These are phyloP conservation scores for Plectosphaerella cucumerina DNA, from an alignment of 2,329 filamentous ascomycete genomes.

Conservation along the genomic window DNA sequence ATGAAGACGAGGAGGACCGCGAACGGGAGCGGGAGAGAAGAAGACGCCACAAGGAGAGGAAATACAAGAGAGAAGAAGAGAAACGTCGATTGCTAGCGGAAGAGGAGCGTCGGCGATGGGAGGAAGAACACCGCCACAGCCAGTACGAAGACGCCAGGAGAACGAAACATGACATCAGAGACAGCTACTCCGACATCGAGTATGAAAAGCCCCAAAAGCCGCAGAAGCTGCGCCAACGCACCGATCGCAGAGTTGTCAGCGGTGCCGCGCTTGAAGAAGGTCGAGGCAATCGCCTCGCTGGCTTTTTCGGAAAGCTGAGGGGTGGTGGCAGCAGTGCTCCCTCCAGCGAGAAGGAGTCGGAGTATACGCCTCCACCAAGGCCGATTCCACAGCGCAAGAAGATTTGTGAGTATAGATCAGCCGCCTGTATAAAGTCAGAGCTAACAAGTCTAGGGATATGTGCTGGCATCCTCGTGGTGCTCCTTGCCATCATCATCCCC, in stretches of 20 bases:
- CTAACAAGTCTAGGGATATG: constrained; percentile 46
- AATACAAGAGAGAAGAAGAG: constrained; percentile 13
- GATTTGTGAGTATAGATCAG: constrained; percentile 43
- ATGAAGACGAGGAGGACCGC: constrained; percentile 11
- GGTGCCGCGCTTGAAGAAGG: constrained; percentile 68
- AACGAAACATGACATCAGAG: constrained; percentile 10
- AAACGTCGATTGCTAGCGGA: constrained; percentile 1
- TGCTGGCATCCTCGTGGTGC: constrained; percentile 44
- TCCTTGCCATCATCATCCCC: constrained; percentile 64
- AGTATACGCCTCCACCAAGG: constrained; percentile 35
- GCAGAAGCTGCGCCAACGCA: constrained; percentile 28
- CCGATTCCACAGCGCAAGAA: constrained; percentile 53
- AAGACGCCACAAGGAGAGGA: constrained; percentile 9
- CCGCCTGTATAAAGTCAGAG: constrained; percentile 5
- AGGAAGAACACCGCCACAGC: constrained; percentile 1
- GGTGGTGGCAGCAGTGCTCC: constrained; percentile 45
- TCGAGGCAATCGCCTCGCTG: constrained; percentile 23
- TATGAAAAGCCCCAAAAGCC: constrained; percentile 29
- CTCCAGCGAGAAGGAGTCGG: constrained; percentile 43
- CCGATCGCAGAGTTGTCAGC: constrained; percentile 61
- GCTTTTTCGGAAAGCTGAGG: constrained; percentile 25
- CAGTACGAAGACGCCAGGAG: constrained; percentile 10
- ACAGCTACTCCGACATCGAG: constrained; percentile 19
- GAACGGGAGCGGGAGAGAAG: constrained; percentile 28
- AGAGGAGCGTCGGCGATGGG: constrained; percentile 7